These are phyloP conservation scores for Dionaea muscipula DNA, from an alignment of 179 eudicot genomes.

Conservation along the genomic window DNA sequence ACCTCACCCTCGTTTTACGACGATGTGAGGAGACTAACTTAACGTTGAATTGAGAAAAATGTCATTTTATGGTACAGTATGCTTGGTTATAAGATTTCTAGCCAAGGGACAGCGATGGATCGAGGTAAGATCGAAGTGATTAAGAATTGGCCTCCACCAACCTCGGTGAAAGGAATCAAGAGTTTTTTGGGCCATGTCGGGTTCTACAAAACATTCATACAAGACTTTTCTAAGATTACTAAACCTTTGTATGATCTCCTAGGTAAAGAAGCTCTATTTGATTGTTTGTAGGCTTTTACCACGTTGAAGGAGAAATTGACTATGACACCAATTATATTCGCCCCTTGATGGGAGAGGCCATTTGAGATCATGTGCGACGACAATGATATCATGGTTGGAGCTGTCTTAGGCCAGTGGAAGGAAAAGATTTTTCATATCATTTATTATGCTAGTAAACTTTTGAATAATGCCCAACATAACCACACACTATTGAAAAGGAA, in stretches of 20 bases:
- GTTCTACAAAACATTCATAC: not conserved
- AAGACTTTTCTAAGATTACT: not conserved
- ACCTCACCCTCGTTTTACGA: not conserved
- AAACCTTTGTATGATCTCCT: not conserved
- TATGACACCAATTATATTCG: not conserved
- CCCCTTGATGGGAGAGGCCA: not conserved
- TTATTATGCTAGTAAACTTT: not conserved
- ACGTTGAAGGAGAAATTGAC: not conserved
- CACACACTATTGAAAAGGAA: not conserved
- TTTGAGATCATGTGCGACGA: constrained; percentile 1
- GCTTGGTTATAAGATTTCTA: not conserved
- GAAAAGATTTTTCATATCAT: not conserved
- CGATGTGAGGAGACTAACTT: not conserved
- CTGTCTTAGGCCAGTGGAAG: not conserved
- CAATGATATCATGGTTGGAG: not conserved
- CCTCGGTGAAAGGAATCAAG: not conserved
- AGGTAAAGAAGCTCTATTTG: not conserved
- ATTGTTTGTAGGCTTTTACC: not conserved
- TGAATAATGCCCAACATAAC: not conserved
- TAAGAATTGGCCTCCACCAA: not conserved
- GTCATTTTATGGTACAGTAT: not conserved
- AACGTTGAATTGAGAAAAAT: not conserved
- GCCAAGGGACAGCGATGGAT: not conserved
- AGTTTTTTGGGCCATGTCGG: not conserved
- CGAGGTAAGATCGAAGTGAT: not conserved